Evolutionary conservation across 306 rosid species (phyloP), one percentile per base, ranked within the genome.

Genomic region (Ceratonia siliqua): DNA sequence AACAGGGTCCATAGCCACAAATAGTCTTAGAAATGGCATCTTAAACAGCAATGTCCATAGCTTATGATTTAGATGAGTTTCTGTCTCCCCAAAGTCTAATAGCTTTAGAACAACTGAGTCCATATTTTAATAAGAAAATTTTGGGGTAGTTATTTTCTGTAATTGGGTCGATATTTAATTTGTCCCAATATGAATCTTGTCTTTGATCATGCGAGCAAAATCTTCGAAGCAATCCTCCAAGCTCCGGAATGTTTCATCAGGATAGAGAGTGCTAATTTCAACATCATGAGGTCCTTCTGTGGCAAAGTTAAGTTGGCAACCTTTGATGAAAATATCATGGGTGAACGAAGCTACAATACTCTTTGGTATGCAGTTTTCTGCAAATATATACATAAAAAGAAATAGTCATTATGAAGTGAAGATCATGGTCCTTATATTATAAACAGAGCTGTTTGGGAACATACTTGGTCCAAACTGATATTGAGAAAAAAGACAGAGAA

Each of bases 271-370:
- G 18, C 42, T 49, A 20, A 86, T 83, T 33, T 88, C 93, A 5
- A 85, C 73, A 22, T 90, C 91, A 17, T 18, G 17, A 0, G 80
- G 69, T 1, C 82, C 87, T 5, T 86, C 88, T 6, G 32, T 20
- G 5, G 54, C 11, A 59, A 82, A 90, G 55, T 85, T 83, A 0
- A 70, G 21, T 62, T 90, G 96, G 72, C 96, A 90, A 32, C 96
- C 96, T 2, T 81, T 88, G 76, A 90, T 86, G 76, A 90, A 88
- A 52, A 90, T 90, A 43, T 90, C 96, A 58, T 86, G 93, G 0
- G 96, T 90, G 77, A 90, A 84, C 0, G 96, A 81, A 11, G 96
- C 96, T 54, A 90, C 96, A 11, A 90, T 1, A n/a, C 96, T 90
- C 45, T 71, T 49, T 0, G 96, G 96, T 11, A 82, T 80, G 6